These are phyloP conservation scores for Exophiala sp. DNA, from an alignment of 2,329 filamentous ascomycete species.

Conservation along the genomic window DNA sequence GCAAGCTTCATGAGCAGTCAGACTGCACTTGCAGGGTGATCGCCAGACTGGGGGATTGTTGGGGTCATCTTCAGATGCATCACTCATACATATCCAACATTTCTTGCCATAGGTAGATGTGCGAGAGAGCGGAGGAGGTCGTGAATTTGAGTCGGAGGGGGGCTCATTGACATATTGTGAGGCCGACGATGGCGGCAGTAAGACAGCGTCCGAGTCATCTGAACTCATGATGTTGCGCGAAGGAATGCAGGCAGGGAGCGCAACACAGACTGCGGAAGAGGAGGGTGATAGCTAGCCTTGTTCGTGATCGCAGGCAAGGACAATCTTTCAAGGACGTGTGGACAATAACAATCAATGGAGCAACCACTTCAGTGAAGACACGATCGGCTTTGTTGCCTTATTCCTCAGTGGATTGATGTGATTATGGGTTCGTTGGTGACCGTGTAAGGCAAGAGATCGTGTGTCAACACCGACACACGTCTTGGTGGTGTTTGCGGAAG, in stretches of 20 bases:
- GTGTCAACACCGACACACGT: neutral
- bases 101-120: constrained; percentile 43
- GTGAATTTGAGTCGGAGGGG: constrained; percentile 7
- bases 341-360: too few species aligned
- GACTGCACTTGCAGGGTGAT: constrained; percentile 82
- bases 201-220: constrained; percentile 28
- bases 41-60: constrained; percentile 66
- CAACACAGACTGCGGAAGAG: neutral
- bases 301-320: too few species aligned
- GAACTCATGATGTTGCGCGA: constrained; percentile 23
- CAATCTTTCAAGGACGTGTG: too few species aligned
- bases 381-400: too few species aligned
- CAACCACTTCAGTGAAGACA: too few species aligned
- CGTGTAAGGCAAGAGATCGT: constrained; percentile 1
- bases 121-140: constrained; percentile 18
- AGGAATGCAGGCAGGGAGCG: neutral
- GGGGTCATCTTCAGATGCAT: constrained; percentile 62
- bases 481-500: too few species aligned
- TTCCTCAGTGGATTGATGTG: too few species aligned
- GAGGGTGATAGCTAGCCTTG: neutral
- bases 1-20: constrained; percentile 87
- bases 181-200: constrained; percentile 18
- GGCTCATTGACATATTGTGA: neutral
- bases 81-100: constrained; percentile 69
- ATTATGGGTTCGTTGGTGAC: neutral